A percentile compares a stretch with the other conserved stretches of the same genome.
These are phyloP conservation scores for Hibiscus syriacus DNA, from an alignment of 345 rosid genomes.

Conservation along the genomic window DNA sequence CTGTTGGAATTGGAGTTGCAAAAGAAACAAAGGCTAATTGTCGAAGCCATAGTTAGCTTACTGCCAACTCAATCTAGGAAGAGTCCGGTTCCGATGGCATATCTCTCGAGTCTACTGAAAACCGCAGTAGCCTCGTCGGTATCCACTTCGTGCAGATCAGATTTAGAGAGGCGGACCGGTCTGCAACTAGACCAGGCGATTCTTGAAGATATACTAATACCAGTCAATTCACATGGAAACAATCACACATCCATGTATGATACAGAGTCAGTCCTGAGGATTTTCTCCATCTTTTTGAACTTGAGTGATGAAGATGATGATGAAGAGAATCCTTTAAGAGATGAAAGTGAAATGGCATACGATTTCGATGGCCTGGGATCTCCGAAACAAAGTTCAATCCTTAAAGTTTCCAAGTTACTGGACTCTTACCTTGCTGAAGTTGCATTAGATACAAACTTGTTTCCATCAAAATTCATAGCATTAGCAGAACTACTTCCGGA, in stretches of 20 bases:
- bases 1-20: slow-evolving; percentile 52
- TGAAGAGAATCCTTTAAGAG: slow-evolving; percentile 54
- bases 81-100: slow-evolving; percentile 83
- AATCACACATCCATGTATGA: slow-evolving; percentile 59
- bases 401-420: slow-evolving; percentile 80
- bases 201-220: slow-evolving; percentile 88
- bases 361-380: slow-evolving; percentile 88
- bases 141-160: slow-evolving; percentile 57
- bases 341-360: slow-evolving; percentile 74
- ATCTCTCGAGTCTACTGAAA: slow-evolving; percentile 81
- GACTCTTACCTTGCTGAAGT: slow-evolving; percentile 89
- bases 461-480: slow-evolving; percentile 73
- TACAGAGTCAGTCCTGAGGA: slow-evolving; percentile 73
- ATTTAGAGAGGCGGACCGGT: slow-evolving; percentile 80
- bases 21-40: slow-evolving; percentile 68
- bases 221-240: slow-evolving; percentile 47
- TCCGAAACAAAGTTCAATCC: slow-evolving; percentile 87
- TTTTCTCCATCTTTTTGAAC: slow-evolving; percentile 79
- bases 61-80: slow-evolving; percentile 87
- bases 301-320: slow-evolving; percentile 53
- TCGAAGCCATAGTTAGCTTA: slow-evolving; percentile 69
- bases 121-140: slow-evolving; percentile 60
- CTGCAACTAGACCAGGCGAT: slow-evolving; percentile 95
- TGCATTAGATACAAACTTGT: slow-evolving; percentile 68
- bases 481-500: slow-evolving; percentile 88